A percentile compares a stretch with the other conserved stretches of the same genome.
Evolutionary conservation across 2,329 filamentous ascomycete species (phyloP).

Genomic region (Pyricularia sp.): DNA sequence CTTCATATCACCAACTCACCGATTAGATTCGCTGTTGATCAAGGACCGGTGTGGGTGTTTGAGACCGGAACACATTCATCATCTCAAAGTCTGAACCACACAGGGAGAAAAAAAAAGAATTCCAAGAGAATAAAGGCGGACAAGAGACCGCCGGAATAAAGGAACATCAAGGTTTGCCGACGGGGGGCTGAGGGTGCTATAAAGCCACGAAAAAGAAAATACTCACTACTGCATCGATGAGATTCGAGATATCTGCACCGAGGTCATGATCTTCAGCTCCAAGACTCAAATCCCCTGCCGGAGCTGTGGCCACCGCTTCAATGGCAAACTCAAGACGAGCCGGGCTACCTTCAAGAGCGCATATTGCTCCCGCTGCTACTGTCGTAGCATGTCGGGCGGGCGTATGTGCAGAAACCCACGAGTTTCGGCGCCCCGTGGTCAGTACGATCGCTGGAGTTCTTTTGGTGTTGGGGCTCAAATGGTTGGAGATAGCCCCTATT

Average conservation of each 20-base stretch:
- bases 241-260: background rate
- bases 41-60: no score
- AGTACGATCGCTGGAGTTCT: background rate
- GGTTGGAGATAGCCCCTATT: background rate
- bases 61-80: no score
- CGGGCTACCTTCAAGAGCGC: background rate
- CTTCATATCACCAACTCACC: no score
- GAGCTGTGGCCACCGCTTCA: background rate
- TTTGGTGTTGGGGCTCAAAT: background rate
- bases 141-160: no score
- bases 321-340: background rate
- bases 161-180: no score
- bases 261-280: background rate
- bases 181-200: background rate
- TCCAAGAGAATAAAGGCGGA: no score
- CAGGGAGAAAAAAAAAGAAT: no score
- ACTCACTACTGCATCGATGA: background rate
- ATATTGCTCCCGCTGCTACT: slow-evolving; percentile 2
- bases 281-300: background rate
- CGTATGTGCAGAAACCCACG: slow-evolving; percentile 1
- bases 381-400: background rate
- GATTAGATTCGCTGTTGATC: no score
- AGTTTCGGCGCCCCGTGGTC: background rate
- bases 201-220: background rate
- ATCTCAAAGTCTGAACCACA: no score